Evolutionary conservation across 2,329 filamentous ascomycete species (phyloP).

Genomic region (Furcasterigmium furcatum): DNA sequence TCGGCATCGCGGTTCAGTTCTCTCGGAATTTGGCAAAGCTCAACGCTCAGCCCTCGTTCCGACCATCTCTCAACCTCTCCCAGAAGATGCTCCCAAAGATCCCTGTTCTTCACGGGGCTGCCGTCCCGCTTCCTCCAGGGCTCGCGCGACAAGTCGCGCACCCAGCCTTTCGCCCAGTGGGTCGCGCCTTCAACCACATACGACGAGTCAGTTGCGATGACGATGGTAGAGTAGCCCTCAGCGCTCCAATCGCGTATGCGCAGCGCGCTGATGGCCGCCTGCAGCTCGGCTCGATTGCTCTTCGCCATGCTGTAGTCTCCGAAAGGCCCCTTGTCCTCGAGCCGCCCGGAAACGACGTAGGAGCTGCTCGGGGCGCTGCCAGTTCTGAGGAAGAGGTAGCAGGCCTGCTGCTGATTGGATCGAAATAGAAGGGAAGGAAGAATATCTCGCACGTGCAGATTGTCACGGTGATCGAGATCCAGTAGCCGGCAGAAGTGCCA

Average conservation of each 20-base stretch:
- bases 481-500: background rate
- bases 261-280: constrained; percentile 48
- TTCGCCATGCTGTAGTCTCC: constrained; percentile 32
- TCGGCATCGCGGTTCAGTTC: constrained; percentile 39
- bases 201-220: constrained; percentile 52
- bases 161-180: constrained; percentile 37
- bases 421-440: constrained; percentile 21
- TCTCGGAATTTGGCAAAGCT: constrained; percentile 45
- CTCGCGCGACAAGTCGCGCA: constrained; percentile 32
- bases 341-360: constrained; percentile 21
- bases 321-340: constrained; percentile 40
- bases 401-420: constrained; percentile 32
- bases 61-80: constrained; percentile 28
- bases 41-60: background rate
- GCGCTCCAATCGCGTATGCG: constrained; percentile 37
- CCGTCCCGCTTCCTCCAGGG: constrained; percentile 36
- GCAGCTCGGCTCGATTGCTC: constrained; percentile 53
- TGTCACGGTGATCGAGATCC: constrained; percentile 13
- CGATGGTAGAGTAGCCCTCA: constrained; percentile 35
- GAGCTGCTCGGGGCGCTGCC: background rate
- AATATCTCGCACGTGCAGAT: constrained; percentile 14
- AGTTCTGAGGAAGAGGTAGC: constrained; percentile 28
- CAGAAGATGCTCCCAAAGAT: constrained; percentile 49
- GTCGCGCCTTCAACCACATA: constrained; percentile 46
- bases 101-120: constrained; percentile 40